Percentiles rank a stretch among this genome's conserved stretches.
phyloP scores from a whole-genome alignment of 345 rosid genomes.

The Melaleuca alternifolia region DNA sequence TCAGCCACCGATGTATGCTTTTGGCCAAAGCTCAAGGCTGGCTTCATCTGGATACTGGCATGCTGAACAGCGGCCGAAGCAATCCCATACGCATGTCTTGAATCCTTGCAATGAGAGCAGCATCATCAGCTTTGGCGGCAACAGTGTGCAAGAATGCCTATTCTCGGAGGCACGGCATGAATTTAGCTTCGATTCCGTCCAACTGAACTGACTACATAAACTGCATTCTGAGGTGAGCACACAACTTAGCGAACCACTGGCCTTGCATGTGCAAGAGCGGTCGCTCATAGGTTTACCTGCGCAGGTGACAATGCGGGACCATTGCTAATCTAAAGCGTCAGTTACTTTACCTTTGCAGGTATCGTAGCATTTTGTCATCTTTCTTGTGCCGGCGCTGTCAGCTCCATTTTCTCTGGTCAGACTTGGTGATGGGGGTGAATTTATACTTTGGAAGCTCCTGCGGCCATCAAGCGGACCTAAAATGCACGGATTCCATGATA shows the following conservation, averaged over 20 bases:
- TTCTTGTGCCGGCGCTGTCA: neutral
- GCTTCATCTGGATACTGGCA: constrained; percentile 3
- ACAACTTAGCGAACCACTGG: neutral
- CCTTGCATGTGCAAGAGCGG: neutral
- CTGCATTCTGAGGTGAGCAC: neutral
- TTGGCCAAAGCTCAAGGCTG: neutral
- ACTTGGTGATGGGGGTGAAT: neutral
- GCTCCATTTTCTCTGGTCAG: neutral
- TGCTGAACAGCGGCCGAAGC: constrained; percentile 3
- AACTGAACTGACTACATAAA: neutral
- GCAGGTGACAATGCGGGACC: neutral
- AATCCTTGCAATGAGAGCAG: neutral
- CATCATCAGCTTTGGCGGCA: neutral
- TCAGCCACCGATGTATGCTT: neutral
- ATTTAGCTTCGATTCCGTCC: neutral
- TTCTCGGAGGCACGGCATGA: constrained; percentile 1
- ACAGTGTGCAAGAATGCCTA: neutral
- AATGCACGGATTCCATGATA: neutral
- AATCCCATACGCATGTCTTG: neutral
- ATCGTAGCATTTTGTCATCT: neutral
- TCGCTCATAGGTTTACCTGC: neutral
- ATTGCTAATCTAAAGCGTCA: neutral
- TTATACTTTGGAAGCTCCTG: neutral
- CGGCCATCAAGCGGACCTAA: neutral
- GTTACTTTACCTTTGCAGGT: neutral